Base-by-base conservation (phyloP, 768 basidiomycete species). In the Dendrothele bispora region DNA sequence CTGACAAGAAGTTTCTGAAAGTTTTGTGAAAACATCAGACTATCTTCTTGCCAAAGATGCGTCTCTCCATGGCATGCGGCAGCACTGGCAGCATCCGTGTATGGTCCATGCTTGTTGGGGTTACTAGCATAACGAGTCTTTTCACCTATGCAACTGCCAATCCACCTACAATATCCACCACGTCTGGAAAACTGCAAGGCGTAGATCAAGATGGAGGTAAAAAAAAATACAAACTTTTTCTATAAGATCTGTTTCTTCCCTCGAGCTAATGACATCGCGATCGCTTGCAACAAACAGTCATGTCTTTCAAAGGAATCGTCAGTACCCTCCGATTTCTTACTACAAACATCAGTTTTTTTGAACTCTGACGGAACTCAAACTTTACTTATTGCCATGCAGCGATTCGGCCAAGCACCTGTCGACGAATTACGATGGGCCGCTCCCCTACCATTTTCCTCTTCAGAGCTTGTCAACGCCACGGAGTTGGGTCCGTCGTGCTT, bases 321-420 rank as follows among this genome's bases (percentile, higher is more conserved):
- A 39, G 39, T 39, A 12, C n/a, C 39, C 18, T 20, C 21, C 17
- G 7, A 12, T 24, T 39, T 20, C 39, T 39, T 5, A 5, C 4
- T 20, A n/a, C 26, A 4, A 39, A n/a, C n/a, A n/a, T n/a, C n/a
- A n/a, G n/a, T n/a, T 22, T 38, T 7, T 38, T 7, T 18, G 7
- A 7, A 38, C 17, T 7, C n/a, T 18, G 14, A 8, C 6, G n/a
- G 26, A 10, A 7, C 5, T 21, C n/a, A n/a, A n/a, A n/a, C n/a
- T n/a, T n/a, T n/a, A n/a, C n/a, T n/a, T n/a, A n/a, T n/a, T n/a
- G n/a, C n/a, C n/a, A n/a, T 18, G n/a, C 8, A 39, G 44, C 48
- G 48, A 15, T 49, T 49, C 26, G 48, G 14, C 17, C 37, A 49
- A 10, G 27, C 48, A 3, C 48, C 48, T 3, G 35, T 30, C 21